These are phyloP conservation scores for Penicillium canariense DNA, from an alignment of 495 filamentous ascomycete species.

Conservation along the genomic window DNA sequence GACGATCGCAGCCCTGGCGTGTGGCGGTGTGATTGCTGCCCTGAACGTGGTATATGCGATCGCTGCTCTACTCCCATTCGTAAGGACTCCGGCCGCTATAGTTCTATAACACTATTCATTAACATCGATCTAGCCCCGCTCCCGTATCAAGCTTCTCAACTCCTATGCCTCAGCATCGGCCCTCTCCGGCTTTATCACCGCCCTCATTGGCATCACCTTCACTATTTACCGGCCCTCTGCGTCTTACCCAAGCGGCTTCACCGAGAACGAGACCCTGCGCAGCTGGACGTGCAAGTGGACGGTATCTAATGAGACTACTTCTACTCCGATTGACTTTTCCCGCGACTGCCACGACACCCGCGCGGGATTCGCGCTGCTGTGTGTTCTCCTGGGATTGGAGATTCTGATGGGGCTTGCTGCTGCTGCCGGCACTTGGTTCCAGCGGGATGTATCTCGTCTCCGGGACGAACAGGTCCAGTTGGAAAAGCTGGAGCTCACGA, in stretches of 20 bases:
- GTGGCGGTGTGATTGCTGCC: slow-evolving; percentile 41
- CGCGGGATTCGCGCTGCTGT: slow-evolving; percentile 42
- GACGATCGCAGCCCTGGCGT: slow-evolving; percentile 42
- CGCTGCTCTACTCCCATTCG: slow-evolving; percentile 43
- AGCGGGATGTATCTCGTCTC: slow-evolving; percentile 34
- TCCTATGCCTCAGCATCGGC: slow-evolving; percentile 35
- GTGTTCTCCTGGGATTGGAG: slow-evolving; percentile 44
- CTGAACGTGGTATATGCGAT: slow-evolving; percentile 42
- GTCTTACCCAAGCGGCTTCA: slow-evolving; percentile 36
- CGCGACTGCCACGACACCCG: slow-evolving; percentile 43
- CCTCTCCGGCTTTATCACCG: slow-evolving; percentile 37
- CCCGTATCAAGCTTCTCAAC: slow-evolving; percentile 40
- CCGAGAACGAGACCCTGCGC: slow-evolving; percentile 43
- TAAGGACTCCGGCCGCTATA: slow-evolving; percentile 21
- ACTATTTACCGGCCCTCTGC: slow-evolving; percentile 43
- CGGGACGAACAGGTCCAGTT: slow-evolving; percentile 28
- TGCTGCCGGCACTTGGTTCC: slow-evolving; percentile 40
- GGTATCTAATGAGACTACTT: slow-evolving; percentile 3
- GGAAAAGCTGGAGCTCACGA: slow-evolving; percentile 33
- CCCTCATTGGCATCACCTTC: slow-evolving; percentile 43
- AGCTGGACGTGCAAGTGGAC: slow-evolving; percentile 56
- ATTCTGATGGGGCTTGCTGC: slow-evolving; percentile 41
- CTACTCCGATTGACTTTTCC: slow-evolving; percentile 37
- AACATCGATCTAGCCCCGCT: slow-evolving; percentile 28
- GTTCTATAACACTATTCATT: neutral